Evolutionary conservation across 331 rosid genomes (phyloP), one percentile per base, ranked within the genome.

Genomic region (Saraca asoca): DNA sequence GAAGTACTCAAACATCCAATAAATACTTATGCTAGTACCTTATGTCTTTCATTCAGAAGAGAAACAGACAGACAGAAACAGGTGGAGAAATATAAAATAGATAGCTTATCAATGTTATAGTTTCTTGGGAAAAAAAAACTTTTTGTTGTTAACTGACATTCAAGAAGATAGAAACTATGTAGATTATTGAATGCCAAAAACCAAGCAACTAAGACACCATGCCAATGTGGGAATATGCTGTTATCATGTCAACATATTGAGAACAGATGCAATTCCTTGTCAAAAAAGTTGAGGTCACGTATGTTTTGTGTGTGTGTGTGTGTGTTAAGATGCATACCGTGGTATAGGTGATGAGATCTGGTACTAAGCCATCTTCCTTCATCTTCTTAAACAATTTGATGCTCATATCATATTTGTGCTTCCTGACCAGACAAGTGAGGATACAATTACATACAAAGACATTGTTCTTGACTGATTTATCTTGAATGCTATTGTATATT

Each of bases 321-420:
- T 29, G 37, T 20, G 16, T 13, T 11, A 52, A 20, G 60, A 73
- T 33, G 10, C 88, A 79, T 85, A 93, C 98, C 69, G 86, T 84
- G 78, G 90, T 93, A 75, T 89, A 87, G 12, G 98, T 89, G 55
- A 93, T 82, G 68, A 58, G 75, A 85, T 89, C 95, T 7, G 95
- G 94, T 39, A 64, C 76, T 31, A 87, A 75, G 62, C 94, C 95
- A 60, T 89, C 85, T 46, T 71, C 74, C 81, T 85, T 85, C 98
- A 93, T 93, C 82, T 84, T 82, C 51, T 70, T 66, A 78, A 87
- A 85, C 79, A 93, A 72, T 69, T 74, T 85, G 2, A 87, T 51
- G 73, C 94, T 71, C 20, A 79, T 60, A 48, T 84, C 87, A 54
- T 84, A 81, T 74, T 85, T 89, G 38, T 86, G 87, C 72, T 79